Evolutionary conservation across 1,284 basidiomycete species (phyloP), one percentile per base, ranked within the genome.

Genomic region (Sporisorium graminicola): DNA sequence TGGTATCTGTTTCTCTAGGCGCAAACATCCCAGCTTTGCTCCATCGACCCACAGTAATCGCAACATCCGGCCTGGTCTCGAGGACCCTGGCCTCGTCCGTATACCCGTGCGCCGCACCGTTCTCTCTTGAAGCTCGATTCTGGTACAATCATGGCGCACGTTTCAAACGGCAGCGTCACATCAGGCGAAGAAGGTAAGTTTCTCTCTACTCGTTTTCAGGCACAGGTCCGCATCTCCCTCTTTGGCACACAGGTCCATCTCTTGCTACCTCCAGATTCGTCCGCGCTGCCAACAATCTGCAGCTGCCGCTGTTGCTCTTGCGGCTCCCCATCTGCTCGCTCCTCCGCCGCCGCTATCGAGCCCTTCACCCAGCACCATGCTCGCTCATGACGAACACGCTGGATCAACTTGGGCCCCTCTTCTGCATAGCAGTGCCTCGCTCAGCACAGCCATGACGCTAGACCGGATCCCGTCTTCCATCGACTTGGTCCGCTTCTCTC

Each of bases 181-280:
- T 58, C 59, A 27, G 60, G 43, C 29, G 66, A 69, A 40, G 51
- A 69, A n/a, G 66, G 65, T 68, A 62, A 62, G 65, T 67, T 31
- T 27, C 24, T 14, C 13, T 22, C 40, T n/a, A 49, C 12, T 29
- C 35, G 35, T 16, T 18, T 40, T 40, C 4, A 40, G 4, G 37
- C 37, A 18, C 37, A n/a, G 12, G 10, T 8, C 51, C 31, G 35
- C 50, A 24, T 35, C 7, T 35, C 7, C 14, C 35, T 14, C 10
- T 37, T 31, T 22, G 20, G 31, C 20, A 1, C n/a, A 20, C 50
- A 24, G 1, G 12, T 18, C n/a, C 16, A 8, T 46, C 24, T 18
- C 14, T 18, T 5, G 26, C 47, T 29, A 29, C 47, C 26, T 18
- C 27, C 47, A 18, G 26, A 18, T n/a, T 29, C 27, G 27, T 29